Evolutionary conservation across 1,139 yeast species (phyloP).

Genomic region (Nakaseomyces sp.): DNA sequence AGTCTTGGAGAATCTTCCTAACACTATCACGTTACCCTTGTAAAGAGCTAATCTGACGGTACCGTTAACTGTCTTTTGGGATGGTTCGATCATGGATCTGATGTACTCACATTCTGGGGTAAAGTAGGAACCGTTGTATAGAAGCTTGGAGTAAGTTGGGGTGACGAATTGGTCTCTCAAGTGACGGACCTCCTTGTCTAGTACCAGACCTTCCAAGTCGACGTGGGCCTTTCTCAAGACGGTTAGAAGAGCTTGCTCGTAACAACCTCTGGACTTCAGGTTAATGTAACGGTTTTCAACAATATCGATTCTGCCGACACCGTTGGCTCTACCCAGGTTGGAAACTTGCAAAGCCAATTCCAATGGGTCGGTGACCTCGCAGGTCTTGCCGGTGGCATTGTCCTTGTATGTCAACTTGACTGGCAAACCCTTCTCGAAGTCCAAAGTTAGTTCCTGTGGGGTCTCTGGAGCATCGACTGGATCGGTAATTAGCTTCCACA

Average conservation of each 20-base stretch:
- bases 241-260: slow-evolving; percentile 98
- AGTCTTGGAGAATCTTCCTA: slow-evolving; percentile 92
- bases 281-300: slow-evolving; percentile 99
- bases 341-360: slow-evolving; percentile 90
- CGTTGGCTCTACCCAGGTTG: slow-evolving; percentile 94
- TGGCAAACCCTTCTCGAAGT: slow-evolving; percentile 82
- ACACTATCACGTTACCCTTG: slow-evolving; percentile 76
- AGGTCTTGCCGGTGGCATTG: slow-evolving; percentile 46
- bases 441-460: slow-evolving; percentile 82
- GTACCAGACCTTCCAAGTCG: slow-evolving; percentile 91
- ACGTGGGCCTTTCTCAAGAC: slow-evolving; percentile 87
- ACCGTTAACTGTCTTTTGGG: slow-evolving; percentile 93
- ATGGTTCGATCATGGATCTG: slow-evolving; percentile 86
- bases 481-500: slow-evolving; percentile 98
- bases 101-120: slow-evolving; percentile 97
- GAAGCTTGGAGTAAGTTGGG: slow-evolving; percentile 77
- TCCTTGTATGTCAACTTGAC: slow-evolving; percentile 58
- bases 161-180: slow-evolving; percentile 95
- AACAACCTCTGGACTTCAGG: slow-evolving; percentile 97
- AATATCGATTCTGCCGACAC: slow-evolving; percentile 98
- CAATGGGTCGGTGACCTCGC: slow-evolving; percentile 56
- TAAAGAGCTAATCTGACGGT: slow-evolving; percentile 87
- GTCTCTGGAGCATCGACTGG: slow-evolving; percentile 89
- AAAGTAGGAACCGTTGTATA: slow-evolving; percentile 96
- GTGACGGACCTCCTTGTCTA: slow-evolving; percentile 96